Percentiles rank a stretch among this genome's conserved stretches.
These are phyloP conservation scores for Mycena indigotica DNA, from an alignment of 768 basidiomycete species.

Conservation along the genomic window DNA sequence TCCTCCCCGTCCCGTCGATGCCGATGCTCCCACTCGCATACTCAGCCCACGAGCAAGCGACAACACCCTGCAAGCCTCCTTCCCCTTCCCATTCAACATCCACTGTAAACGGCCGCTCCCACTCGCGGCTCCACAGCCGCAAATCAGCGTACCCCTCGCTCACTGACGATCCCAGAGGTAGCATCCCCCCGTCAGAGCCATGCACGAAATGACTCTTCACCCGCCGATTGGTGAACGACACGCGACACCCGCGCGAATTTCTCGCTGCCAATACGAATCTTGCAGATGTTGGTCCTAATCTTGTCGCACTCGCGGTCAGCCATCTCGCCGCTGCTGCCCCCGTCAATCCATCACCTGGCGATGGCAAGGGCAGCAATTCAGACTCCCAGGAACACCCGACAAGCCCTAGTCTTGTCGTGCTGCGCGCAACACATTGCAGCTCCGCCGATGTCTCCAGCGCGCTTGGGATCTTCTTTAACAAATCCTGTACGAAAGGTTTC, in stretches of 20 bases:
- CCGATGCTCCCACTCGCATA: conserved; percentile 60
- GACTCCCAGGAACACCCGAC: conserved; percentile 51
- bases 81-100: conserved; percentile 50
- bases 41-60: conserved; percentile 71
- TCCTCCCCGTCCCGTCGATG: conserved; percentile 44
- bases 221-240: conserved; percentile 55
- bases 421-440: conserved; percentile 32
- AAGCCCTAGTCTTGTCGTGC: conserved; percentile 36
- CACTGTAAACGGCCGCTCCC: conserved; percentile 56
- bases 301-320: conserved; percentile 45
- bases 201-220: conserved; percentile 45
- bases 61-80: conserved; percentile 39
- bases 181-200: conserved; percentile 39
- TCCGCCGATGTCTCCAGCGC: conserved; percentile 53
- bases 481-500: conserved; percentile 40
- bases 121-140: conserved; percentile 62
- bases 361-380: conserved; percentile 42
- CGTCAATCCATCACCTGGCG: conserved; percentile 9
- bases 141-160: conserved; percentile 40
- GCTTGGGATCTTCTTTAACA: conserved; percentile 42
- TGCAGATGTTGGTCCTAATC: conserved; percentile 48
- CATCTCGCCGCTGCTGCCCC: conserved; percentile 30
- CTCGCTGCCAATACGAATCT: conserved; percentile 51
- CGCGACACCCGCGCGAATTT: conserved; percentile 65
- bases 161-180: conserved; percentile 32